Percentiles rank a stretch among this genome's conserved stretches.
Conservation (phyloP, 371 early-diverging fungal species). For the Apophysomyces elegans region DNA sequence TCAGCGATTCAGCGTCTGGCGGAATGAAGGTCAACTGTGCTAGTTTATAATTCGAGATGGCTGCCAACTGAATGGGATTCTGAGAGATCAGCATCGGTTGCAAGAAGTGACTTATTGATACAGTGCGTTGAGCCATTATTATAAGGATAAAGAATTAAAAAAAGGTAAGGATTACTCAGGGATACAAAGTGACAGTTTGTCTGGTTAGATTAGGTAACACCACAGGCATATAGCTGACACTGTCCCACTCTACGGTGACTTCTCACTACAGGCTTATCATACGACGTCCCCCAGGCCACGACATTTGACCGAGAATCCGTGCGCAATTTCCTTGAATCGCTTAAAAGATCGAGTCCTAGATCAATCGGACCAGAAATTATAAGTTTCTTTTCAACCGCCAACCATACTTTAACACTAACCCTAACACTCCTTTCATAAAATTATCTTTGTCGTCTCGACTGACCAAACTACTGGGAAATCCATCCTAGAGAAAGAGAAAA, state of each 20-base stretch:
- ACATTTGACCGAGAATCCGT: slow-evolving; percentile 64
- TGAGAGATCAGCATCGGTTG: slow-evolving; percentile 1
- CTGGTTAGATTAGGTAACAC: slow-evolving; percentile 3
- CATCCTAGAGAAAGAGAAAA: slow-evolving; percentile 42
- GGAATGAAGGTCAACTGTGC: slow-evolving; percentile 33
- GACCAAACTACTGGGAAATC: slow-evolving; percentile 66
- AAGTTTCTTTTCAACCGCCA: slow-evolving; percentile 11
- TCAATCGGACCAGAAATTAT: slow-evolving; percentile 11
- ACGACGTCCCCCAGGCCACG: slow-evolving; percentile 63
- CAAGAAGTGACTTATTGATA: background rate
- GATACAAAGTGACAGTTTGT: slow-evolving; percentile 5
- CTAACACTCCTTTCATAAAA: slow-evolving; percentile 62
- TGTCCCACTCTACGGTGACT: slow-evolving; percentile 1
- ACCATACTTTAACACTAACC: slow-evolving; percentile 44
- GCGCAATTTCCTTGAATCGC: slow-evolving; percentile 59
- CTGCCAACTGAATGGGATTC: slow-evolving; percentile 31
- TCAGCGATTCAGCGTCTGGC: slow-evolving; percentile 22
- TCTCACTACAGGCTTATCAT: background rate
- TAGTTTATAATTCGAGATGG: slow-evolving; percentile 36
- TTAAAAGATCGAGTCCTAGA: slow-evolving; percentile 62
- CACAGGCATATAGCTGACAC: background rate
- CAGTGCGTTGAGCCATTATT: slow-evolving; percentile 1
- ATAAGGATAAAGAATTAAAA: slow-evolving; percentile 1
- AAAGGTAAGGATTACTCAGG: slow-evolving; percentile 8
- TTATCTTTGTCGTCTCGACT: slow-evolving; percentile 59